Evolutionary conservation across 805 yeast genomes (phyloP).

Genomic region (Candida arabinofermentans): DNA sequence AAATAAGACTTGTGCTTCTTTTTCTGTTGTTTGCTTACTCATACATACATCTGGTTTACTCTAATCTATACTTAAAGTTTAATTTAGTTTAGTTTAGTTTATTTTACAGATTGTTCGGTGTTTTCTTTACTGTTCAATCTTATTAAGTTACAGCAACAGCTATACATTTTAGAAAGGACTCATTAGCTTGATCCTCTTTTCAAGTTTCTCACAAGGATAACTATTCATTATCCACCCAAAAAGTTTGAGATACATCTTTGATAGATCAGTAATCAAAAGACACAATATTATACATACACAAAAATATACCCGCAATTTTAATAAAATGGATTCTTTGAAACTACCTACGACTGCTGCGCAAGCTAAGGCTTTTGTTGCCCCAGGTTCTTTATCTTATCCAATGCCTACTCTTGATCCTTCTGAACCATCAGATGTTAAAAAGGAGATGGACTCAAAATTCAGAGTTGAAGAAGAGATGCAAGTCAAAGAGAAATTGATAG

Average conservation of each 20-base stretch:
- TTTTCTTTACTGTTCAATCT: too few species aligned
- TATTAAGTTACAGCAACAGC: slow-evolving; percentile 3
- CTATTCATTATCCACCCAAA: too few species aligned
- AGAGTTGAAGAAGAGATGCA: neutral
- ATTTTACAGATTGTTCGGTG: too few species aligned
- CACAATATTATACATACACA: neutral
- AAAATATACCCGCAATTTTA: slow-evolving; percentile 8
- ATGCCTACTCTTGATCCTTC: slow-evolving; percentile 35
- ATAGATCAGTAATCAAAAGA: too few species aligned
- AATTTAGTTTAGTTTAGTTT: too few species aligned
- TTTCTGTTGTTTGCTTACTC: too few species aligned
- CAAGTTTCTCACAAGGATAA: neutral
- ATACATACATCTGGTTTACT: too few species aligned
- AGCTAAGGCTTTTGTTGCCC: slow-evolving; percentile 69
- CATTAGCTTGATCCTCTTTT: slow-evolving; percentile 29
- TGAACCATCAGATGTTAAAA: slow-evolving; percentile 13
- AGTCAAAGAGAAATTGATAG: slow-evolving; percentile 6
- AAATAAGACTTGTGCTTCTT: neutral
- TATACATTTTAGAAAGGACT: slow-evolving; percentile 18
- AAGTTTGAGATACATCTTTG: too few species aligned
- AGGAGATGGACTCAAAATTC: slow-evolving; percentile 11
- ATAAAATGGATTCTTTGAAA: slow-evolving; percentile 63
- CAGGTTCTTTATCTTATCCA: slow-evolving; percentile 61
- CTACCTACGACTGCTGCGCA: slow-evolving; percentile 75
- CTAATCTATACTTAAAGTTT: too few species aligned